Evolutionary conservation across 2,329 filamentous ascomycete species (phyloP).

Genomic region (Gaeumannomyces sp.): DNA sequence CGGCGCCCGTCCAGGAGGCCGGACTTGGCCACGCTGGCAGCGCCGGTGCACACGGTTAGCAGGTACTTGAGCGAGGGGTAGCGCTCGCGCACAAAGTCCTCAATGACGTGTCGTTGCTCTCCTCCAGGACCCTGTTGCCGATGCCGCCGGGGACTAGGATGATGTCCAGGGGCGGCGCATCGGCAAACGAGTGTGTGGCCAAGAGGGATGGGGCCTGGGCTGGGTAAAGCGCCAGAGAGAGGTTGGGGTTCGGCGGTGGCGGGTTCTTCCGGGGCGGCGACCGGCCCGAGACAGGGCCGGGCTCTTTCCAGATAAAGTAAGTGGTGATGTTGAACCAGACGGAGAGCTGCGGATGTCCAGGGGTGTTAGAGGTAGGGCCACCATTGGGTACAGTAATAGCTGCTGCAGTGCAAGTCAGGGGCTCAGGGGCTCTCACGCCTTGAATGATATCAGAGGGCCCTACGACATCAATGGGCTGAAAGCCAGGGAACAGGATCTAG

Average conservation of each 20-base stretch:
- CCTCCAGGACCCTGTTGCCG: constrained; percentile 14
- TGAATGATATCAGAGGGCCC: constrained; percentile 5
- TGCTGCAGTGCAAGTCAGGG: not conserved
- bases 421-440: constrained; percentile 3
- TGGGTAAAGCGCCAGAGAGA: not conserved
- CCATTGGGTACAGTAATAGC: not conserved
- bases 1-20: constrained; percentile 42
- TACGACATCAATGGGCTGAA: constrained; percentile 5
- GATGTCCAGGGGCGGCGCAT: constrained; percentile 21
- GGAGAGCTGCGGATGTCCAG: constrained; percentile 12
- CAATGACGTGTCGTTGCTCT: constrained; percentile 15
- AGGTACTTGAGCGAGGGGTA: constrained; percentile 19
- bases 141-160: constrained; percentile 21
- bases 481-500: constrained; percentile 6
- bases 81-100: constrained; percentile 15
- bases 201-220: constrained; percentile 14
- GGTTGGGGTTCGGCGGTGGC: constrained; percentile 7
- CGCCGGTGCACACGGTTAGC: constrained; percentile 40
- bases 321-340: constrained; percentile 18
- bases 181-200: constrained; percentile 17
- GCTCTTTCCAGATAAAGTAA: constrained; percentile 19
- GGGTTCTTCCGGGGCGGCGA: constrained; percentile 4
- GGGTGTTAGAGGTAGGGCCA: not conserved
- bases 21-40: constrained; percentile 39
- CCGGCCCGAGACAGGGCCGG: constrained; percentile 17